phyloP scores from a whole-genome alignment of 2,329 filamentous ascomycete species.

The Didymella segeticola region DNA sequence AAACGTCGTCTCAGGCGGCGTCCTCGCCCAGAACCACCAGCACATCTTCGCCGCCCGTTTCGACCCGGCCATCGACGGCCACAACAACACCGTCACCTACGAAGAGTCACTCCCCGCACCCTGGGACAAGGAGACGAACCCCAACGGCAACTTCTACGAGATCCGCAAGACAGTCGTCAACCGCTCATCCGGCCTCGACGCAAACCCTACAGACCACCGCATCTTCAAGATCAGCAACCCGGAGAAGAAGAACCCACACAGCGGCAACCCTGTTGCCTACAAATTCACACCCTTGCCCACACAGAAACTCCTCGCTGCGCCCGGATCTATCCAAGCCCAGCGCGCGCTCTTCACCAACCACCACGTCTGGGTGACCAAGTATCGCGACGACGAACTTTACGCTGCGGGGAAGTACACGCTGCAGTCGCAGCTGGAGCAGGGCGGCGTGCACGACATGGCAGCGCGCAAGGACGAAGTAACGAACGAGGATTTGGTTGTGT shows the following conservation, averaged over 20 bases:
- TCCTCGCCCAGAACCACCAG: conserved; percentile 73
- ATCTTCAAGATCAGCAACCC: conserved; percentile 63
- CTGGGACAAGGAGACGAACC: conserved; percentile 62
- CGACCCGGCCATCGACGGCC: conserved; percentile 68
- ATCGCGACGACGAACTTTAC: conserved; percentile 60
- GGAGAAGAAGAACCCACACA: conserved; percentile 53
- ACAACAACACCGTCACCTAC: conserved; percentile 61
- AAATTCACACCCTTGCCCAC: conserved; percentile 57
- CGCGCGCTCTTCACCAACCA: conserved; percentile 59
- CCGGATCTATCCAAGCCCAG: conserved; percentile 53
- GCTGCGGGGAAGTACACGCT: conserved; percentile 58
- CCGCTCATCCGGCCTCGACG: conserved; percentile 58
- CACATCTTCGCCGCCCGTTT: conserved; percentile 67
- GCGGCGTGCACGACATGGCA: conserved; percentile 54
- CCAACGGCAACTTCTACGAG: conserved; percentile 67
- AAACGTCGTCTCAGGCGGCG: conserved; percentile 68
- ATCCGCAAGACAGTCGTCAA: conserved; percentile 58
- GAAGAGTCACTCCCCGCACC: conserved; percentile 61
- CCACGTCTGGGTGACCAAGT: conserved; percentile 62
- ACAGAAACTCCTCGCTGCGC: conserved; percentile 58
- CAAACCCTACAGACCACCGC: conserved; percentile 62
- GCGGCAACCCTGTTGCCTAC: conserved; percentile 55
- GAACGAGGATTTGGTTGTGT: conserved; percentile 58
- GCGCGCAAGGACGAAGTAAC: conserved; percentile 52
- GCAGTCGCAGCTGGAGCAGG: conserved; percentile 53